Percentiles rank a stretch among this genome's conserved stretches.
Evolutionary conservation across 2,329 filamentous ascomycete genomes (phyloP).

Genomic region (Calonectria pseudoturangicola): DNA sequence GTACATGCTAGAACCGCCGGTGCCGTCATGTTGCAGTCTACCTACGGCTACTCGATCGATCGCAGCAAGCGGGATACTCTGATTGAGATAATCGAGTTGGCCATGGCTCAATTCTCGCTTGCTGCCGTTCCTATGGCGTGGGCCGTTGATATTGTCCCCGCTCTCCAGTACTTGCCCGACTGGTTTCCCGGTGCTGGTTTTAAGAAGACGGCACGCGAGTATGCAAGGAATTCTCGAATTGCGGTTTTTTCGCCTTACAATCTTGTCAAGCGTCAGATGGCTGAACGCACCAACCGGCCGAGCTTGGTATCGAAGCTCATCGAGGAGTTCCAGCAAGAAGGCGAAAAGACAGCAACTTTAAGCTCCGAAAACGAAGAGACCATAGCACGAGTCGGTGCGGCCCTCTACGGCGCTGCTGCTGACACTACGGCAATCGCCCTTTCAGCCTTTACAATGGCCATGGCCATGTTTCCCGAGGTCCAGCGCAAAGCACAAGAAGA

Average conservation of each 20-base stretch:
- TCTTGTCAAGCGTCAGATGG: neutral
- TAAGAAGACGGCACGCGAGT: neutral
- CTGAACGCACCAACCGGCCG: neutral
- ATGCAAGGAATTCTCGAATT: neutral
- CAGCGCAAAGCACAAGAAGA: constrained; percentile 67
- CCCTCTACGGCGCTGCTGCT: neutral
- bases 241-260: neutral
- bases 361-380: neutral
- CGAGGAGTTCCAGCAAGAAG: neutral
- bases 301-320: neutral
- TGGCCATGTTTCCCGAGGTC: neutral
- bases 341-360: neutral
- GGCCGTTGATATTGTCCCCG: neutral
- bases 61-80: neutral
- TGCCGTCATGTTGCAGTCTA: neutral
- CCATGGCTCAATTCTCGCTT: neutral
- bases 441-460: neutral
- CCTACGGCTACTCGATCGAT: neutral
- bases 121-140: neutral
- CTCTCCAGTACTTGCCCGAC: constrained; percentile 3
- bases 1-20: neutral
- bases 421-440: neutral
- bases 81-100: neutral
- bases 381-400: neutral
- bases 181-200: constrained; percentile 8